Base-by-base conservation (phyloP, 2,329 filamentous ascomycete species). In the Ceratocystiopsis minuta region DNA sequence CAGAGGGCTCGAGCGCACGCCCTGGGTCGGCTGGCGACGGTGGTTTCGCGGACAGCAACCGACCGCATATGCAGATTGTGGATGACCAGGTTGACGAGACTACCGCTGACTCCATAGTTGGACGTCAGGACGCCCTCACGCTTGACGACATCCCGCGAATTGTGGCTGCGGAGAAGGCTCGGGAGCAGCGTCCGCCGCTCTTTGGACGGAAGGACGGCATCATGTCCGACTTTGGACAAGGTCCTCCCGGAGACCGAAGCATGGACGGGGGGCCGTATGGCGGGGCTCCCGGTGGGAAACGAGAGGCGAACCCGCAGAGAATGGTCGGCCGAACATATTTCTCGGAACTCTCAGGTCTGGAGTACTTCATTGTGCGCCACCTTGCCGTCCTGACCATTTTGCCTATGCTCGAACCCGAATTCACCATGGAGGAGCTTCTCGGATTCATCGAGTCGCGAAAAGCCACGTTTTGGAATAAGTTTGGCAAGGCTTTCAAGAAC, bases 331-430 rank as follows among this genome's bases (percentile, higher is more conserved):
- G 88, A 54, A 83, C 79, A 51, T 98, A 93, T 61, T 98, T 98
- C 57, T 95, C 90, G 0, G 90, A 98, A 56, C 70, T 98, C 6
- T 93, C 90, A 3, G 86, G 84, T 1, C 66, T 98, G 28, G 90
- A 98, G 56, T 96, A 95, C 56, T 96, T 98, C 58, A 96, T 96
- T 52, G 83, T 96, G 37, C 80, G 90, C 20, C 88, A 96, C 53
- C 76, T 96, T 43, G 90, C 90, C 11, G 90, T 98, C 6, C 66
- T 98, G 45, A 88, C 84, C 1, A 93, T 98, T 78, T 85, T 94
- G 50, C 86, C 90, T 7, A 68, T 96, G 58, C 68, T 98, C 6
- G 86, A 93, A 52, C 76, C 78, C 4, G 78, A 93, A 51, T 96
- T 96, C 59, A 82, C 80, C n/a, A 70, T 96, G 45, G 90, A 96